Evolutionary conservation across 805 yeast genomes (phyloP), one percentile per base, ranked within the genome.

Genomic region (Candida ficus): DNA sequence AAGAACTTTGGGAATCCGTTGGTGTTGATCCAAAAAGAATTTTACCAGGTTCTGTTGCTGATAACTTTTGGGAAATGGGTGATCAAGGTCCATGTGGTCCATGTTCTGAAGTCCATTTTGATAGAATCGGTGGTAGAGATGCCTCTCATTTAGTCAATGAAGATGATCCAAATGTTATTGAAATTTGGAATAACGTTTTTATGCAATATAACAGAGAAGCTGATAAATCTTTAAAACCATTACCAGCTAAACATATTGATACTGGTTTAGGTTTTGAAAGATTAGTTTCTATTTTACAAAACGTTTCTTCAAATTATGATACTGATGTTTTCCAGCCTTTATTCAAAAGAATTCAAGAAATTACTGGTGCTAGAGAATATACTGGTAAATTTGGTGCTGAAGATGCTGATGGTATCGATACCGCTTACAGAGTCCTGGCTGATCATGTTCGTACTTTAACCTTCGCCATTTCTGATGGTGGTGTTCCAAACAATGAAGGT

Each of bases 81-180:
- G 99, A 95, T 60, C 98, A 91, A 71, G 99, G 99, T 52, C 99
- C 99, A 36, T 93, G 99, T 72, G 99, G 99, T 48, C 99, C 99
- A 38, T 95, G 99, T 69, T 84, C 95, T 19, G 99, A 93, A 67
- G 76, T 93, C 53, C 99, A 93, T 66, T 93, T 88, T 64, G 99
- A 93, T 66, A 81, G 99, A 68, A 89, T 93, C 50, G 99, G 99
- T 50, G 97, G 98, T 44, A 83, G 99, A 72, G 91, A 93, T 59
- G 99, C 98, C 41, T 72, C 97, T 16, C 56, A 66, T 48, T 73
- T 95, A 49, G 99, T 93, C 55, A 93, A 93, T 63, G 78, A 78
- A 80, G 99, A 93, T 67, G 99, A 93, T 63, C 99, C 99, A 45
- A 87, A 91, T 62, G 99, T 93, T 43, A 73, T 93, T 54, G 99